phyloP scores from a whole-genome alignment of 163 green algal genomes.

The Scenedesmus sp. region DNA sequence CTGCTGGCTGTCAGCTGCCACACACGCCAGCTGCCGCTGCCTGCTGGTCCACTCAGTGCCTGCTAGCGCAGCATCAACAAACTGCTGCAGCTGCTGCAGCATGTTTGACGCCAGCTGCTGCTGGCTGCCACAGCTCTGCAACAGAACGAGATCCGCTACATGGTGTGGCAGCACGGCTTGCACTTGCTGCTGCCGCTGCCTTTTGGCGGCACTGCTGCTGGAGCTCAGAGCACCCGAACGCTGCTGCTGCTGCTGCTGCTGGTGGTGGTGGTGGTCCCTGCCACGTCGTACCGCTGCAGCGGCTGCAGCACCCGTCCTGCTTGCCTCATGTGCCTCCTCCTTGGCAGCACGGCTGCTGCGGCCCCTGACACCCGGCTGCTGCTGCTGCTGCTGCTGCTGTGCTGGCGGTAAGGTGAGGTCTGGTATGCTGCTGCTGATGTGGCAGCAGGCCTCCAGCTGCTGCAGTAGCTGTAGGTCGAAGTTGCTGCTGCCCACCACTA shows the following conservation, averaged over 20 bases:
- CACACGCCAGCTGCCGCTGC: background rate
- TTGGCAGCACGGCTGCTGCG: background rate
- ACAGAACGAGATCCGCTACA: slow-evolving; percentile 20
- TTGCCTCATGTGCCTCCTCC: background rate
- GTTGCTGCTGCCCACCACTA: background rate
- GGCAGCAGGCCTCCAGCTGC: slow-evolving; percentile 1
- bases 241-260: background rate
- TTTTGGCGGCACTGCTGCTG: background rate
- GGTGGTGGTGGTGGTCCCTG: background rate
- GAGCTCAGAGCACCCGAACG: background rate
- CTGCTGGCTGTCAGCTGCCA: background rate
- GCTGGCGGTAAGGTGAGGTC: slow-evolving; percentile 7
- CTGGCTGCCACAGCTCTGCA: slow-evolving; percentile 30
- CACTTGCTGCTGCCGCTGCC: slow-evolving; percentile 10
- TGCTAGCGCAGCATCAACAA: background rate
- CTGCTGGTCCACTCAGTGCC: background rate
- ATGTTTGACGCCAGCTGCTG: background rate
- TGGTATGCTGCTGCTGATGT: slow-evolving; percentile 3
- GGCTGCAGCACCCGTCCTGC: background rate
- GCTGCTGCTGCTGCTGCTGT: background rate
- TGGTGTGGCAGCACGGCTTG: background rate
- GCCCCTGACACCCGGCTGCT: background rate
- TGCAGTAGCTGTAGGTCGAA: slow-evolving; percentile 16
- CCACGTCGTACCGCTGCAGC: background rate
- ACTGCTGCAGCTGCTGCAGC: slow-evolving; percentile 3